Base-by-base conservation (phyloP, 495 filamentous ascomycete genomes). In the Trichoderma gamsii region DNA sequence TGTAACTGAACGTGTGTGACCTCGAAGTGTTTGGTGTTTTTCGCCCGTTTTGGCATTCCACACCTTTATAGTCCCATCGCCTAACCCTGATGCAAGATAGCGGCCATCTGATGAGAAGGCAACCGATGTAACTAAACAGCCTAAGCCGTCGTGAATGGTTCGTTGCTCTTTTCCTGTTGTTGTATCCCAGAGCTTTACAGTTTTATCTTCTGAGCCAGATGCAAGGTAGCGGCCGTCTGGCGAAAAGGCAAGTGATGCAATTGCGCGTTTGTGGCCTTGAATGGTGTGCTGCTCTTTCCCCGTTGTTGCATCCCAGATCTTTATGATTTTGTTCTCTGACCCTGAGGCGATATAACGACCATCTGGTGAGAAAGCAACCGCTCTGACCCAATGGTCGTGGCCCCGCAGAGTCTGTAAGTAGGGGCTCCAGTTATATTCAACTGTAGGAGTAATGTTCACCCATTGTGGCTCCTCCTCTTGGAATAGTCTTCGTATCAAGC, bases 61-160 rank as follows among this genome's bases (percentile, higher is more conserved):
- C 25, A 65, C 29, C 32, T 41, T 65, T 21, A 65, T 65, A 41
- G 63, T 65, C n/a, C n/a, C n/a, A 65, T 65, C 63, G 4, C n/a
- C 4, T 21, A 27, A 65, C 6, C 25, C 23, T 38, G 63, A 65
- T 1, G 63, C 63, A 21, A 41, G n/a, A 12, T 32, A 41, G 0
- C n/a, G 25, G 13, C 63, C 63, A 65, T 41, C 63, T 12, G 25
- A 1, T 38, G 35, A 46, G 43, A 46, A 46, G 5, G 18, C 43
- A 15, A 46, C 43, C 12, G 43, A 46, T 15, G 12, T 18, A 4
- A 46, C 43, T 38, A 38, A 38, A 38, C 35, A 38, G 35, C 35
- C 35, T 38, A 38, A 38, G 35, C 35, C 35, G 63, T 13, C 63
- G 32, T 65, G 12, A 38, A 65, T 21, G n/a, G 63, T 65, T 27